Evolutionary conservation across 805 yeast species (phyloP), one percentile per base, ranked within the genome.

Genomic region (Pichia kluyveri): DNA sequence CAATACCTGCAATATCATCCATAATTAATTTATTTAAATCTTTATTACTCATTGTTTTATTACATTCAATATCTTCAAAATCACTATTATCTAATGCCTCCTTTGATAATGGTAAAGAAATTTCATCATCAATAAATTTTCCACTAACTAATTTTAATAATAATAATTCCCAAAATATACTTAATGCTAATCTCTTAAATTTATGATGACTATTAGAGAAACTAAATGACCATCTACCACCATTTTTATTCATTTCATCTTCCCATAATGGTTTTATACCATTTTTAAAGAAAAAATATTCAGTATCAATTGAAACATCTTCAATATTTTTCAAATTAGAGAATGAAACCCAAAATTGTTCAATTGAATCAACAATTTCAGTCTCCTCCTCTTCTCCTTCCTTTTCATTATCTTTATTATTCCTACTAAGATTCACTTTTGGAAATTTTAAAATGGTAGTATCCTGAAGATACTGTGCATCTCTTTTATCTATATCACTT

Each of bases 261-360:
- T 80, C 85, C 85, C 86, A 80, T 43, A 78, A 75, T 11, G 86
- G 86, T 53, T 75, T 74, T 37, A 79, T 70, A 2, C 82, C 83
- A 32, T 72, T 65, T 54, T 79, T 78, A 65, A 81, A 81, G 10
- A 81, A 61, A 50, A 78, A 75, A 47, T 75, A 68, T 58, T 80
- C 83, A 27, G 79, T 69, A 19, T 79, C 79, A 42, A 62, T 60
- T 18, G 67, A 62, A 49, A 75, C 61, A 38, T 69, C 69, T 44
- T 60, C 60, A 1, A 74, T 60, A 38, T 60, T 62, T 53, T 70
- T 71, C 49, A 78, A 56, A 28, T 62, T 60, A 10, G 69, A 51
- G 37, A 76, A 54, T 36, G 72, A 59, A 53, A 66, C 56, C 80
- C 80, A 77, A 63, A 77, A 62, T 56, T 78, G 80, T 57, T 78